Conservation (phyloP, 257 asterid species). For the Agastache rugosa region DNA sequence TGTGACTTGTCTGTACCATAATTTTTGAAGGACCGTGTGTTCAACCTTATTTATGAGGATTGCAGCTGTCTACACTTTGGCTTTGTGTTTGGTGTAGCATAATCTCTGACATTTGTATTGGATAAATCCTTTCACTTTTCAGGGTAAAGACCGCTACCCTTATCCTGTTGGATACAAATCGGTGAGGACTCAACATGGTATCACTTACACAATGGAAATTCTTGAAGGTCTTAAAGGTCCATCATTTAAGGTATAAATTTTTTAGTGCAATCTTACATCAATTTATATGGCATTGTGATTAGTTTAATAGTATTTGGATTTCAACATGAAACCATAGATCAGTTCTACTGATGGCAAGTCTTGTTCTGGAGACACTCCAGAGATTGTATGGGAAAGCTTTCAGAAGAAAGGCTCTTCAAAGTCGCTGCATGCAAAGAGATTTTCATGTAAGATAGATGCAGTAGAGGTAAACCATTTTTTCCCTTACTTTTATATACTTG, state of each 20-base stretch:
- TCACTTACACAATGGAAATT: slow-evolving; percentile 79
- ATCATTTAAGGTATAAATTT: slow-evolving; percentile 57
- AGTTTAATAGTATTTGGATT: slow-evolving; percentile 29
- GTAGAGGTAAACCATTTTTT: slow-evolving; percentile 62
- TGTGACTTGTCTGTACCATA: background rate
- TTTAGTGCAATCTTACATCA: slow-evolving; percentile 9
- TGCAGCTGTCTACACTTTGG: slow-evolving; percentile 23
- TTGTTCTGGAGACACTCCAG: slow-evolving; percentile 90
- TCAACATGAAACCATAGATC: slow-evolving; percentile 54
- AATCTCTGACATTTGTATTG: slow-evolving; percentile 7
- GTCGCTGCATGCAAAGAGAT: slow-evolving; percentile 79
- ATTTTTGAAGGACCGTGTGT: slow-evolving; percentile 17
- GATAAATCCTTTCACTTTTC: slow-evolving; percentile 39
- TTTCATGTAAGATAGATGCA: slow-evolving; percentile 85
- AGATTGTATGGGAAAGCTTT: slow-evolving; percentile 82
- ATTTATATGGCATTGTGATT: slow-evolving; percentile 5
- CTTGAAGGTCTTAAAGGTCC: slow-evolving; percentile 93
- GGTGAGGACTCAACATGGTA: slow-evolving; percentile 70
- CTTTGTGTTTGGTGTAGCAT: slow-evolving; percentile 29
- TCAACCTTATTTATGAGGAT: slow-evolving; percentile 25
- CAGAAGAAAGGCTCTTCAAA: slow-evolving; percentile 82
- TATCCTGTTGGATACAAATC: slow-evolving; percentile 92
- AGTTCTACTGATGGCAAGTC: slow-evolving; percentile 77
- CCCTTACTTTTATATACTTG: background rate
- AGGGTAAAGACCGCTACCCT: slow-evolving; percentile 98